Base-by-base conservation (phyloP, 2,329 filamentous ascomycete genomes). In the Fusarium scirpi region DNA sequence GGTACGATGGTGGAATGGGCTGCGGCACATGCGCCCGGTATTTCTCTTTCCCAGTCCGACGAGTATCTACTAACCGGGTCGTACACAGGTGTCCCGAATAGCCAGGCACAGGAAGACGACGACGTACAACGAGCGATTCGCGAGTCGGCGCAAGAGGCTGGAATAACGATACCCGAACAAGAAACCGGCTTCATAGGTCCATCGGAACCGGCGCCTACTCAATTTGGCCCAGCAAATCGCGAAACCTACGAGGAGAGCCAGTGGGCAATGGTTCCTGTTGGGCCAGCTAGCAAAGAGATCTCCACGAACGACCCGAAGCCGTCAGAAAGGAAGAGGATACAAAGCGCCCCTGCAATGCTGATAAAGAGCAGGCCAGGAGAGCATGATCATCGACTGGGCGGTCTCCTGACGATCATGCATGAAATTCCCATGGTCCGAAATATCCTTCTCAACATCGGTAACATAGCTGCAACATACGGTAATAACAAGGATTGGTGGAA, bases 401-500 rank as follows among this genome's bases (percentile, higher is more conserved):
- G 83, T 0, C 76, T 90, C 5, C 70, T 91, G 15, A 89, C 88
- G 7, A 87, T 91, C 10, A 82, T 87, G 41, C 86, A 90, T 71
- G 82, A 86, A 58, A 90, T 91, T 25, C 89, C 89, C 2, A 77
- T 88, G 1, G 83, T 83, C 1, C 84, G 88, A 55, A 90, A 90
- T 68, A 79, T 85, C 5, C 79, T 91, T 15, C 80, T 91, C 5
- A 76, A 79, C 25, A 79, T 78, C 12, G 84, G 84, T 3, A 57
- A 75, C 6, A 76, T 82, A 8, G 78, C 82, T 4, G 72, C 78
- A 3, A 83, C 80, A 34, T 91, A 90, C 67, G 88, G 88, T 2
- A 82, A 85, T 69, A 83, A 87, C 67, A 80, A 79, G 15, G 84
- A 87, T 63, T 91, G 89, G 89, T 91, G 89, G 89, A 85, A 83